Evolutionary conservation across 768 basidiomycete species (phyloP).

Genomic region (Lentinula edodes): DNA sequence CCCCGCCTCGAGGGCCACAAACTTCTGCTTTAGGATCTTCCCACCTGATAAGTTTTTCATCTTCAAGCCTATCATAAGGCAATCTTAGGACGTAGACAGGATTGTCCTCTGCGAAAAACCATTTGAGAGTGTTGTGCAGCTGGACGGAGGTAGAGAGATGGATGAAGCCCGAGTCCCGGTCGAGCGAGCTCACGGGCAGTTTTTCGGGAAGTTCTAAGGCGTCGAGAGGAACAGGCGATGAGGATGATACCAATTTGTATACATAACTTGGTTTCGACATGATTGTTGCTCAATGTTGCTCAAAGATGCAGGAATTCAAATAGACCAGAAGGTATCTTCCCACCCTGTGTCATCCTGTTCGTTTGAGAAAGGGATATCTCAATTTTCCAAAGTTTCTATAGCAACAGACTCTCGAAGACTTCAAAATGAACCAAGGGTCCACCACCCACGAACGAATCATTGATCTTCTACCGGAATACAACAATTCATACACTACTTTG

Average conservation of each 20-base stretch:
- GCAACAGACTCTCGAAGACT: no score
- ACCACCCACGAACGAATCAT: no score
- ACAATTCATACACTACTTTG: no score
- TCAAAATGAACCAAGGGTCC: no score
- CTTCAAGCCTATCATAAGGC: constrained; percentile 31
- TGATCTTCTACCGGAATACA: no score
- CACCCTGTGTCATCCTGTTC: no score
- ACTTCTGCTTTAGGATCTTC: constrained; percentile 39
- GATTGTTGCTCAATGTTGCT: no score
- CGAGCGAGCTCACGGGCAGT: constrained; percentile 47
- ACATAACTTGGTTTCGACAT: constrained; percentile 39
- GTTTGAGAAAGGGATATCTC: no score
- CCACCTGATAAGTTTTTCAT: constrained; percentile 35
- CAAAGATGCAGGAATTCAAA: no score
- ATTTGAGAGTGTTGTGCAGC: constrained; percentile 37
- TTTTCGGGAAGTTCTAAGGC: constrained; percentile 32
- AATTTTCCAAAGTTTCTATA: no score
- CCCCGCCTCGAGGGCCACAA: constrained; percentile 36
- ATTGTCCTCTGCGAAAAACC: constrained; percentile 37
- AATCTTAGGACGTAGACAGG: constrained; percentile 39
- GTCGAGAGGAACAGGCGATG: constrained; percentile 15
- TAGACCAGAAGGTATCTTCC: no score
- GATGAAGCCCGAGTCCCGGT: constrained; percentile 41
- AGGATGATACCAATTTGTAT: constrained; percentile 53
- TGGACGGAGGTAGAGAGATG: constrained; percentile 53